These are phyloP conservation scores for Claviceps maximensis DNA, from an alignment of 2,329 filamentous ascomycete genomes.

Conservation along the genomic window DNA sequence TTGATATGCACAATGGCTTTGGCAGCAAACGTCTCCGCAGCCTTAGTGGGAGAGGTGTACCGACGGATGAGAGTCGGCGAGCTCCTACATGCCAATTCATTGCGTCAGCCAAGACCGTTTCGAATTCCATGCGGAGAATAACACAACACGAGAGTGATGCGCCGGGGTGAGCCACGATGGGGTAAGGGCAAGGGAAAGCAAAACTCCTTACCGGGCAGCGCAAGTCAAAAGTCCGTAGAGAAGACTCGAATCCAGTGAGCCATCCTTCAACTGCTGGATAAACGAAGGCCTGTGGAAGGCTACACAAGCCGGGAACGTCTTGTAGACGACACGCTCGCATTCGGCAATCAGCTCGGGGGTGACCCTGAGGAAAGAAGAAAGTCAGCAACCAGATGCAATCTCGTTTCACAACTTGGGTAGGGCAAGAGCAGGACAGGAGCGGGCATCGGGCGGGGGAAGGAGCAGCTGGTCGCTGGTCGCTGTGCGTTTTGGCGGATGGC, in stretches of 20 bases:
- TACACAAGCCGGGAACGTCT: constrained; percentile 47
- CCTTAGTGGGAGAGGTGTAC: constrained; percentile 41
- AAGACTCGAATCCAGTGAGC: constrained; percentile 40
- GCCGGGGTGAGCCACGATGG: too few species aligned
- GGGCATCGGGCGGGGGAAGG: not conserved
- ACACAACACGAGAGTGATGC: too few species aligned
- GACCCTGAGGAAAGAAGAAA: constrained; percentile 23
- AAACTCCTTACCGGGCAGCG: constrained; percentile 39
- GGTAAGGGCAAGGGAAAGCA: not conserved
- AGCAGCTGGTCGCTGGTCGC: not conserved
- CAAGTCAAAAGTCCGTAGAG: constrained; percentile 45
- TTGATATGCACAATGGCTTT: constrained; percentile 45
- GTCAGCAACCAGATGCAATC: constrained; percentile 4
- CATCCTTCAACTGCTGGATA: constrained; percentile 45
- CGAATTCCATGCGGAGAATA: too few species aligned
- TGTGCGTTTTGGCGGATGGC: not conserved
- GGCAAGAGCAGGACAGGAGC: not conserved
- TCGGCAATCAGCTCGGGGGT: constrained; percentile 45
- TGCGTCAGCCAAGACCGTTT: not conserved
- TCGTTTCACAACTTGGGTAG: not conserved
- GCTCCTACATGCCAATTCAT: constrained; percentile 25
- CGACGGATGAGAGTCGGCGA: constrained; percentile 43
- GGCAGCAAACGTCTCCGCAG: constrained; percentile 45
- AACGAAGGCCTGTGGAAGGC: constrained; percentile 52
- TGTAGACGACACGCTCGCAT: constrained; percentile 47